phyloP scores from a whole-genome alignment of 1,284 basidiomycete genomes.

The Apiotrichum gracile region DNA sequence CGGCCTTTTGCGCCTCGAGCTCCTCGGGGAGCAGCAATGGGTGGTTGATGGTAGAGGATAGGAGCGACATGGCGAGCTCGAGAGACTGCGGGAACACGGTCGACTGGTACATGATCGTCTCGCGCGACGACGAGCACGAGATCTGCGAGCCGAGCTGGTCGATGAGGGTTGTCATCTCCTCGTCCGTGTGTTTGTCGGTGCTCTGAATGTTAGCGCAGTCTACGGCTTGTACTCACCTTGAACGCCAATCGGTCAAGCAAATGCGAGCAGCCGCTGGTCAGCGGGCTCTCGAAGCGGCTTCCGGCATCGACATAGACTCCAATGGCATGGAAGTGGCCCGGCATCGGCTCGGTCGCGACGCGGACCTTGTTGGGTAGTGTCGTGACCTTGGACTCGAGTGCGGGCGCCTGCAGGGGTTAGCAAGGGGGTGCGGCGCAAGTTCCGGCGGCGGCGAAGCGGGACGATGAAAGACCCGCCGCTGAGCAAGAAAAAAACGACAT shows the following conservation, averaged over 20 bases:
- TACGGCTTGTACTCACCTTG: constrained; percentile 59
- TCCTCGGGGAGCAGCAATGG: constrained; percentile 73
- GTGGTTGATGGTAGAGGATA: constrained; percentile 84
- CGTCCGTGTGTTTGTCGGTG: constrained; percentile 51
- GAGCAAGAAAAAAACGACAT: background rate
- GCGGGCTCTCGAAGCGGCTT: constrained; percentile 76
- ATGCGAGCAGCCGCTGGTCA: constrained; percentile 78
- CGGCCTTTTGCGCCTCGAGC: constrained; percentile 74
- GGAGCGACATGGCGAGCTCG: constrained; percentile 73
- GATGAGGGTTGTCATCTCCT: constrained; percentile 75
- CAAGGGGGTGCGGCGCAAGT: background rate
- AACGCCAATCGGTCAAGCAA: constrained; percentile 93
- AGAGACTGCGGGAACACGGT: constrained; percentile 85
- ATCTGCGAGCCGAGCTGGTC: constrained; percentile 88
- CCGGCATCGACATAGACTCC: constrained; percentile 94
- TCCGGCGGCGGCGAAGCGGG: background rate
- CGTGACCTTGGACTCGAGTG: constrained; percentile 52
- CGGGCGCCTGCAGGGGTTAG: background rate
- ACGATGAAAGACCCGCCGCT: background rate
- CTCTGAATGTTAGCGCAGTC: constrained; percentile 35
- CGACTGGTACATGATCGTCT: constrained; percentile 97
- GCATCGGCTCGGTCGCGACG: constrained; percentile 84
- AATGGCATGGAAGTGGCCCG: constrained; percentile 90
- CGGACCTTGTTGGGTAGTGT: constrained; percentile 86
- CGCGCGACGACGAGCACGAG: constrained; percentile 81